phyloP scores from a whole-genome alignment of 2,329 filamentous ascomycete species.

The Zasmidium citrigriseum region DNA sequence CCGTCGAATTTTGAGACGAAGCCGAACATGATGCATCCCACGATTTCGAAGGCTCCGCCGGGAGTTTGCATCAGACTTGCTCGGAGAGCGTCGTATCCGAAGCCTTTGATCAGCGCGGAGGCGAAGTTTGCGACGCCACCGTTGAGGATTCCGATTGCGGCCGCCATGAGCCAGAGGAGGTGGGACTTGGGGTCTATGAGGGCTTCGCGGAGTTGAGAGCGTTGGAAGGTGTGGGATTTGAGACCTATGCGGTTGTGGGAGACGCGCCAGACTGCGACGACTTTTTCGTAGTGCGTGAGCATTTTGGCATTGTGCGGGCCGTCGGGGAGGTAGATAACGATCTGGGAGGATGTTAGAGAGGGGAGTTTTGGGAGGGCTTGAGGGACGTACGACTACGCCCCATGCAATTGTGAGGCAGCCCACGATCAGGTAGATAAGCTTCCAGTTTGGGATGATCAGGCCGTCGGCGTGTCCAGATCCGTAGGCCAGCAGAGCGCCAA shows the following conservation, averaged over 20 bases:
- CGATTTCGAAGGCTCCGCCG: conserved; percentile 24
- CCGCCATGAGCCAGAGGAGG: conserved; percentile 54
- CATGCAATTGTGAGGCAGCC: conserved; percentile 20
- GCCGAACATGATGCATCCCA: conserved; percentile 16
- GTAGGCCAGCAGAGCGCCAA: conserved; percentile 29
- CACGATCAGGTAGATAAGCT: conserved; percentile 33
- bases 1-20: conserved; percentile 8
- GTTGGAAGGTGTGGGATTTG: conserved; percentile 58
- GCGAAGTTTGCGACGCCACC: conserved; percentile 42
- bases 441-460: conserved; percentile 30
- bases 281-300: conserved; percentile 57
- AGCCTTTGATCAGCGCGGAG: conserved; percentile 30
- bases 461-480: conserved; percentile 23
- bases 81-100: conserved; percentile 63
- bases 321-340: conserved; percentile 50
- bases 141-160: conserved; percentile 31
- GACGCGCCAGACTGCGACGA: conserved; percentile 38
- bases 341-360: neutral
- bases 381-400: conserved; percentile 11
- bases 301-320: conserved; percentile 53
- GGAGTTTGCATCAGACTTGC: conserved; percentile 66
- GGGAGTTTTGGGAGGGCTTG: neutral
- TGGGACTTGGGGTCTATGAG: conserved; percentile 60
- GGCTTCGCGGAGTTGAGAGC: conserved; percentile 55
- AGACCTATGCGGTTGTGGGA: conserved; percentile 41